phyloP scores from a whole-genome alignment of 1,284 basidiomycete genomes.

The Pholiota adiposa region DNA sequence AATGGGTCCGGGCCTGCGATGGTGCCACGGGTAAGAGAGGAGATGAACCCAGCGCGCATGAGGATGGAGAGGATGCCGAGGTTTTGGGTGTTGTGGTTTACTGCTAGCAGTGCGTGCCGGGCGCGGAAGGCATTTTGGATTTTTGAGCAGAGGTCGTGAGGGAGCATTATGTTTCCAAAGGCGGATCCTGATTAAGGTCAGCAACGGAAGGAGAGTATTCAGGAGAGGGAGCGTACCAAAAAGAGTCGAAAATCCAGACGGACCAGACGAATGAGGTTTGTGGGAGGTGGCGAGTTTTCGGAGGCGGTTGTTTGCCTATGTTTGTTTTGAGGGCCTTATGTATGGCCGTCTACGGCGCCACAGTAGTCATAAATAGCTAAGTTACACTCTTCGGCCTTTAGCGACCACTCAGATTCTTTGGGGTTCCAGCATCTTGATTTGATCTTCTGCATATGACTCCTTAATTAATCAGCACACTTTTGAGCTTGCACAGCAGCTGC shows the following conservation, averaged over 20 bases:
- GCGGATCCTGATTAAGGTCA: background rate
- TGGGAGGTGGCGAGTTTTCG: conserved; percentile 1
- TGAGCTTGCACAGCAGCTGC: no score
- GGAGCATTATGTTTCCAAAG: conserved; percentile 30
- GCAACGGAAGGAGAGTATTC: background rate
- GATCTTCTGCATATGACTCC: no score
- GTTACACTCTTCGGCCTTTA: no score
- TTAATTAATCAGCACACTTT: no score
- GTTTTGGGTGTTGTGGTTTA: conserved; percentile 83
- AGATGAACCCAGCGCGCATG: conserved; percentile 85
- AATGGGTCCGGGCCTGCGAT: conserved; percentile 63
- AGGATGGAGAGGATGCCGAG: conserved; percentile 65
- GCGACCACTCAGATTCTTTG: no score
- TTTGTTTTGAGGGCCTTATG: conserved; percentile 2
- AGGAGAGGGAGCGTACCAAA: background rate
- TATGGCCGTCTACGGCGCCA: background rate
- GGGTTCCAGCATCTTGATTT: no score
- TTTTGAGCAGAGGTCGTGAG: conserved; percentile 83
- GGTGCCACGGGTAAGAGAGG: conserved; percentile 81
- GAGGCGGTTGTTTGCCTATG: conserved; percentile 5
- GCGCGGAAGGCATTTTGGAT: conserved; percentile 90
- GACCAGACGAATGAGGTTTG: background rate
- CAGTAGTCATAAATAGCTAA: no score
- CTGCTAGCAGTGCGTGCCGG: conserved; percentile 72
- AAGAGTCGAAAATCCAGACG: background rate